Evolutionary conservation across 2,329 filamentous ascomycete genomes (phyloP).

Genomic region (Diaporthe vaccinii): DNA sequence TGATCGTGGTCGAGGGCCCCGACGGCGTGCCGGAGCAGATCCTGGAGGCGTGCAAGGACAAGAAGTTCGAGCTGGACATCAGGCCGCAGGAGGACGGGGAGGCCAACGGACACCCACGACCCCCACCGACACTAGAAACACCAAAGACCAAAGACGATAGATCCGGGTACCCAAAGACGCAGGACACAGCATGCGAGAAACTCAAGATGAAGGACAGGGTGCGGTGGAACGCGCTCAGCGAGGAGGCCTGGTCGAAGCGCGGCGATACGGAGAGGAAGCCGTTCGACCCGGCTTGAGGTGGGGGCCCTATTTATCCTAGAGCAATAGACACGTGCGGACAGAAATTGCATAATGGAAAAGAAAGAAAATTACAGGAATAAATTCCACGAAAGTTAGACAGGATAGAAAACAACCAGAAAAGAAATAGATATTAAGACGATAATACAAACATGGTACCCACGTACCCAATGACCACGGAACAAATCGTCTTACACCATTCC

Average conservation of each 20-base stretch:
- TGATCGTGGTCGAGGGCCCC: slow-evolving; percentile 54
- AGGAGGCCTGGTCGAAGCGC: slow-evolving; percentile 31
- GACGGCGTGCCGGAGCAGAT: slow-evolving; percentile 51
- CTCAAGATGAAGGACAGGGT: slow-evolving; percentile 14
- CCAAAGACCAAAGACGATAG: not conserved
- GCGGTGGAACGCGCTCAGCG: slow-evolving; percentile 26
- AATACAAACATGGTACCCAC: slow-evolving; percentile 22
- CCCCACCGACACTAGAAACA: not conserved
- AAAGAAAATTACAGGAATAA: slow-evolving; percentile 23
- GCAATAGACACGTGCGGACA: not conserved
- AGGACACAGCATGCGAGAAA: not conserved
- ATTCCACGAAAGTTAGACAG: not conserved
- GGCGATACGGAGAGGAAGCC: slow-evolving; percentile 32
- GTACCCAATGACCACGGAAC: not conserved
- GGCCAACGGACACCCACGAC: slow-evolving; percentile 4
- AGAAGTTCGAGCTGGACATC: slow-evolving; percentile 51
- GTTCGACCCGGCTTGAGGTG: not conserved
- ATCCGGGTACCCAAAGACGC: not conserved
- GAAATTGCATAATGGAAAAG: not conserved
- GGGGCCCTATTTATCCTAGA: not conserved
- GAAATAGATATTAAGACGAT: not conserved
- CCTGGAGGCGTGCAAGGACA: slow-evolving; percentile 51
- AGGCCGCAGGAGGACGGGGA: slow-evolving; percentile 37
- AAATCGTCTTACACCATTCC: not conserved
- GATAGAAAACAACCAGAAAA: slow-evolving; percentile 1